These are phyloP conservation scores for Pezicula neosporulosa DNA, from an alignment of 2,329 filamentous ascomycete genomes.

Conservation along the genomic window DNA sequence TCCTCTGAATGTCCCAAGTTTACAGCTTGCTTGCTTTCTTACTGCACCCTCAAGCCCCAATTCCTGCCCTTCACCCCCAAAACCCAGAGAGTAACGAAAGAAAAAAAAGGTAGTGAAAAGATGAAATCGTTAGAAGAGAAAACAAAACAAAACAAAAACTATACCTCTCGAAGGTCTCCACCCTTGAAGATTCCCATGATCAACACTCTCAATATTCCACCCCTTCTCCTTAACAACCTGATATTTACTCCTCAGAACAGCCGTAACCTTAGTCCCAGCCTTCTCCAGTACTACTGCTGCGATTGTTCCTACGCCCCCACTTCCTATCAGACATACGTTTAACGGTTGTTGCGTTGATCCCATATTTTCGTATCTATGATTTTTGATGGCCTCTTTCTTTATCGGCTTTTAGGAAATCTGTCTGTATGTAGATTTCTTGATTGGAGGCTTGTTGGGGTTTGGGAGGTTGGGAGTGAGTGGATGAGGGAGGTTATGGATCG, in stretches of 20 bases:
- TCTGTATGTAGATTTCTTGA: too few species aligned
- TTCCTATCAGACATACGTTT: constrained; percentile 17
- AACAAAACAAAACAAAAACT: neutral
- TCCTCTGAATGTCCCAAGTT: too few species aligned
- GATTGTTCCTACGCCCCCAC: constrained; percentile 19
- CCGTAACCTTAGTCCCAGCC: constrained; percentile 14
- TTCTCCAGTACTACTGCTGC: constrained; percentile 16
- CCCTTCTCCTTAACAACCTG: constrained; percentile 15
- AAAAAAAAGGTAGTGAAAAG: too few species aligned
- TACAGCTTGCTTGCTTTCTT: too few species aligned
- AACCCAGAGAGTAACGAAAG: neutral
- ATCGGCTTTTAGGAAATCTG: too few species aligned
- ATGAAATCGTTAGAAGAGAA: constrained; percentile 1
- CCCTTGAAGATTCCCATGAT: constrained; percentile 15
- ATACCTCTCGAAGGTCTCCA: constrained; percentile 17
- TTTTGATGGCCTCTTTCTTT: too few species aligned
- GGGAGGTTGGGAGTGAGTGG: too few species aligned
- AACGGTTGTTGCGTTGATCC: constrained; percentile 10
- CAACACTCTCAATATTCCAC: constrained; percentile 19
- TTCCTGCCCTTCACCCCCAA: neutral
- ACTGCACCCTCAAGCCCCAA: too few species aligned
- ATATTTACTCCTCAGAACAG: constrained; percentile 17
- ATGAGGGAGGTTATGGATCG: too few species aligned
- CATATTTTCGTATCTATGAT: too few species aligned
- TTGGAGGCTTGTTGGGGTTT: too few species aligned